These are phyloP conservation scores for Leccinum rimulosum DNA, from an alignment of 768 basidiomycete genomes.

Conservation along the genomic window DNA sequence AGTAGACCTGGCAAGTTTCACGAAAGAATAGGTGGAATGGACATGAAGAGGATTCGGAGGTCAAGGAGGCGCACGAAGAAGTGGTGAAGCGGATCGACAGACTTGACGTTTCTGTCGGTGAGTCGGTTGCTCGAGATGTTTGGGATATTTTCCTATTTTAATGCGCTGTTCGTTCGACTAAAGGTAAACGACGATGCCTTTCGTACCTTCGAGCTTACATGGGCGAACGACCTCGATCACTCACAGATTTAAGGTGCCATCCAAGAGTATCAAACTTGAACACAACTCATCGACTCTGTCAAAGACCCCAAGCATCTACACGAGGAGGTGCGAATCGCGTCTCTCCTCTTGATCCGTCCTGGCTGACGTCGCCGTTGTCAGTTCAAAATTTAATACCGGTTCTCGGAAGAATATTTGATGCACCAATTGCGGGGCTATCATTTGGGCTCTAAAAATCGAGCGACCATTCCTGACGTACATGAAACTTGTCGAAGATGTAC, in stretches of 20 bases:
- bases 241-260: conserved; percentile 91
- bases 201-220: neutral
- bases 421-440: conserved; percentile 95
- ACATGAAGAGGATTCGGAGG: conserved; percentile 85
- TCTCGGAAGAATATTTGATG: conserved; percentile 97
- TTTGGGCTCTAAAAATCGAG: conserved; percentile 99
- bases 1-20: conserved; percentile 69
- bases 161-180: conserved; percentile 91
- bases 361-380: conserved; percentile 27
- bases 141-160: conserved; percentile 97
- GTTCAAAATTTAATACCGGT: conserved; percentile 96
- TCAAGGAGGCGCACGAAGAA: conserved; percentile 91
- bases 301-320: conserved; percentile 96
- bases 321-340: conserved; percentile 60
- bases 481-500: conserved; percentile 98
- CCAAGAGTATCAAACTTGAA: conserved; percentile 85
- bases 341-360: neutral
- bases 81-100: conserved; percentile 94
- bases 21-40: conserved; percentile 83
- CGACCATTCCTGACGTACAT: conserved; percentile 94
- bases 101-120: conserved; percentile 88
- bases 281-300: conserved; percentile 96
- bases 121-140: conserved; percentile 81
- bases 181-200: conserved; percentile 48
- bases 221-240: neutral